Conservation (phyloP, 2,329 filamentous ascomycete species). For the Penicillium sp. region DNA sequence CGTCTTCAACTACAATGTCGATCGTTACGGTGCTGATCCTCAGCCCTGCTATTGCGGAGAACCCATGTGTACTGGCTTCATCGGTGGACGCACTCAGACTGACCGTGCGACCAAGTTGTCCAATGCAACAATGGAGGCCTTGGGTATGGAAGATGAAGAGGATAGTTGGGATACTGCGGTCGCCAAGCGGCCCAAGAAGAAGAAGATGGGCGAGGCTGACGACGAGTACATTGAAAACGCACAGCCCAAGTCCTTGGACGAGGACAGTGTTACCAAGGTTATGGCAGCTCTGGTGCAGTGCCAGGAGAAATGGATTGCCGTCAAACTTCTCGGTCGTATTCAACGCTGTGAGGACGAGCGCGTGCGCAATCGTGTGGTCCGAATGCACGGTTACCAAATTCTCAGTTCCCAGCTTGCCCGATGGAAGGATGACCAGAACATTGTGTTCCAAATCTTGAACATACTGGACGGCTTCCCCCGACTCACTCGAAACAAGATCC, state of each 20-base stretch:
- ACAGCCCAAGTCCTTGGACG: slow-evolving; percentile 75
- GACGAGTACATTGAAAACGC: slow-evolving; percentile 94
- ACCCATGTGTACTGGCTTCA: slow-evolving; percentile 91
- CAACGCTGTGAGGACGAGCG: slow-evolving; percentile 83
- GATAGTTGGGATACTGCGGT: slow-evolving; percentile 91
- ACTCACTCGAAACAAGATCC: slow-evolving; percentile 94
- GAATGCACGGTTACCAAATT: slow-evolving; percentile 97
- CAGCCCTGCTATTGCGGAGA: slow-evolving; percentile 97
- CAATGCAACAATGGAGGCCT: slow-evolving; percentile 84
- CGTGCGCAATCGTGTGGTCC: slow-evolving; percentile 84
- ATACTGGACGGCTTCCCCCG: slow-evolving; percentile 88
- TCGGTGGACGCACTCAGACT: slow-evolving; percentile 96
- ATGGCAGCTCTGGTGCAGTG: slow-evolving; percentile 97
- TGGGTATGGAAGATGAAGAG: slow-evolving; percentile 89
- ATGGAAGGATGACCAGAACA: slow-evolving; percentile 86
- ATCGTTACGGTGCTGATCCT: slow-evolving; percentile 93
- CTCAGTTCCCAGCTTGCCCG: slow-evolving; percentile 82
- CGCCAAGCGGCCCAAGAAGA: slow-evolving; percentile 87
- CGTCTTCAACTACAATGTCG: slow-evolving; percentile 99
- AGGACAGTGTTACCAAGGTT: slow-evolving; percentile 85
- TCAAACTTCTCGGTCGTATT: slow-evolving; percentile 88
- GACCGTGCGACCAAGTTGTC: slow-evolving; percentile 92
- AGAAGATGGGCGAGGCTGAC: slow-evolving; percentile 87
- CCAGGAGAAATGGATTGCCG: slow-evolving; percentile 99
- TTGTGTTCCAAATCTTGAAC: slow-evolving; percentile 84